Evolutionary conservation across 495 filamentous ascomycete species (phyloP).

Genomic region (Xylaria curta): DNA sequence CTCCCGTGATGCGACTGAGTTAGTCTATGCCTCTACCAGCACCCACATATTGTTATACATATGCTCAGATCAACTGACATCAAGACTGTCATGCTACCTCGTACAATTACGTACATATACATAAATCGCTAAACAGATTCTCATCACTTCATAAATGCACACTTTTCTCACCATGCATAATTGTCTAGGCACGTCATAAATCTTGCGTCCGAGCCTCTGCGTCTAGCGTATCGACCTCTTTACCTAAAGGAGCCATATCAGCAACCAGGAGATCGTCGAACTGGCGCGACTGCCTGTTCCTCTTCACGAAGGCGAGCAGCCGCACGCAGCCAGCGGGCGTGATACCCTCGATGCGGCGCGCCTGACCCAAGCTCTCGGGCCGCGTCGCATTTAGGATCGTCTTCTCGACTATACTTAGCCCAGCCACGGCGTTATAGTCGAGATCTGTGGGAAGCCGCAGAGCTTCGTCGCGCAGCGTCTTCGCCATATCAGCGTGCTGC

Average conservation of each 20-base stretch:
- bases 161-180: not conserved
- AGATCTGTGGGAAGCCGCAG: constrained; percentile 75
- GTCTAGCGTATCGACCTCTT: constrained; percentile 47
- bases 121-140: not conserved
- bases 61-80: not conserved
- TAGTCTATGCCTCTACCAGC: not conserved
- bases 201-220: constrained; percentile 47
- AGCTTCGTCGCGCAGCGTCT: constrained; percentile 77
- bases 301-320: constrained; percentile 60
- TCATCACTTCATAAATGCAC: not conserved
- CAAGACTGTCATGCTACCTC: not conserved
- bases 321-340: constrained; percentile 66
- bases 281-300: constrained; percentile 8
- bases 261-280: constrained; percentile 25
- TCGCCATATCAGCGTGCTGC: constrained; percentile 67
- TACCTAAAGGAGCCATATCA: constrained; percentile 39
- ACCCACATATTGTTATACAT: not conserved
- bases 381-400: constrained; percentile 68
- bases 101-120: constrained; percentile 1
- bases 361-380: constrained; percentile 88
- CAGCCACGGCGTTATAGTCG: constrained; percentile 73
- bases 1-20: constrained; percentile 7
- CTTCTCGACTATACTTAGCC: constrained; percentile 80
- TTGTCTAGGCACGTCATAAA: constrained; percentile 26
- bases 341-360: constrained; percentile 81